phyloP scores from a whole-genome alignment of 2,329 filamentous ascomycete species.

The Verticillium klebahnii region DNA sequence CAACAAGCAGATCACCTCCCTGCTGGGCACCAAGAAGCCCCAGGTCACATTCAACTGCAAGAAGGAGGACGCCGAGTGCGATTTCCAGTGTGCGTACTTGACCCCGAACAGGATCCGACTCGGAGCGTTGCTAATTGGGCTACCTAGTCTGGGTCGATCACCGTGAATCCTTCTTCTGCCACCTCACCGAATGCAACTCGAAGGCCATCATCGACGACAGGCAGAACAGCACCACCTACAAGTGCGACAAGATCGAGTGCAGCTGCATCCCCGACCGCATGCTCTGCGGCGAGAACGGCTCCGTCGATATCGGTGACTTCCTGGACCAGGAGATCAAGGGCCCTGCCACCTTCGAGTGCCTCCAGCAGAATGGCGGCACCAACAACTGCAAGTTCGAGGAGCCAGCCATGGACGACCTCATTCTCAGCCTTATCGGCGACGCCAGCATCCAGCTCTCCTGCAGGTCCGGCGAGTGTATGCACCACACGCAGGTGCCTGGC shows the following conservation, averaged over 20 bases:
- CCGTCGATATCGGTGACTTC: conserved; percentile 89
- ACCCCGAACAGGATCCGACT: no score
- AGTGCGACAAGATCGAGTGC: conserved; percentile 80
- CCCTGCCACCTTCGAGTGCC: conserved; percentile 78
- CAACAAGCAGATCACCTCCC: conserved; percentile 86
- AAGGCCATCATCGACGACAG: conserved; percentile 61
- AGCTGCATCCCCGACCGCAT: conserved; percentile 86
- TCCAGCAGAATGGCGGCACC: conserved; percentile 56
- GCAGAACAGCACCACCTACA: conserved; percentile 79
- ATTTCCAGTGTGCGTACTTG: conserved; percentile 77
- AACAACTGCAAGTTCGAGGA: conserved; percentile 81
- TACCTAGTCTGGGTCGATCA: conserved; percentile 87
- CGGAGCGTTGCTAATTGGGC: neutral
- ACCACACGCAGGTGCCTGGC: conserved; percentile 87
- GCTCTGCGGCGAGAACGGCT: conserved; percentile 88
- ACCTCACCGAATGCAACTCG: conserved; percentile 75
- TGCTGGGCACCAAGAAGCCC: conserved; percentile 78
- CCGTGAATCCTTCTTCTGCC: conserved; percentile 93
- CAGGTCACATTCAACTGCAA: conserved; percentile 95
- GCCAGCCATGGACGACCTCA: conserved; percentile 87
- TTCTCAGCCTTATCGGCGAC: conserved; percentile 85
- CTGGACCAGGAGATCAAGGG: conserved; percentile 77
- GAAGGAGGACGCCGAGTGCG: conserved; percentile 64
- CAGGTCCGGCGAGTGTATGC: conserved; percentile 84
- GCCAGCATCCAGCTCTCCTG: conserved; percentile 81